Conservation (phyloP, 169 alveolate genomes). For the Blepharisma undulans region DNA sequence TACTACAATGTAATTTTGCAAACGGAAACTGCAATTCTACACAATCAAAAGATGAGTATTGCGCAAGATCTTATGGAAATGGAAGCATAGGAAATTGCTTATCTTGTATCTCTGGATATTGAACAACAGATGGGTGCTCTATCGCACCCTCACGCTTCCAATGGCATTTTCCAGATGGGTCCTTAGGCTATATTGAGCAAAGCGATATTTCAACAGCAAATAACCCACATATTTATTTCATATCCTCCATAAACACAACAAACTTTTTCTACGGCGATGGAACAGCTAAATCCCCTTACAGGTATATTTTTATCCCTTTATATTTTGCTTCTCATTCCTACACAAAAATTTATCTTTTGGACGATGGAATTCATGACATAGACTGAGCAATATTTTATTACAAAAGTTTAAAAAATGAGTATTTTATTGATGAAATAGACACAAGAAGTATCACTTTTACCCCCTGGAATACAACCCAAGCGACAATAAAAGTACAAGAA, state of each 20-base stretch:
- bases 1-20: neutral
- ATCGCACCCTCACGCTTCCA: neutral
- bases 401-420: neutral
- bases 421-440: too few relatives aligned
- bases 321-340: neutral
- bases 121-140: neutral
- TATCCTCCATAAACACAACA: neutral
- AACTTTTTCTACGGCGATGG: neutral
- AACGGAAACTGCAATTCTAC: neutral
- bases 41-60: neutral
- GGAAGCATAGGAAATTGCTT: neutral
- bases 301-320: neutral
- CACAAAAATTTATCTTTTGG: neutral
- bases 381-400: neutral
- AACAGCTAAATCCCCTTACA: neutral
- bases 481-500: neutral
- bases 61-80: neutral
- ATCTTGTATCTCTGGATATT: neutral
- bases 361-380: neutral
- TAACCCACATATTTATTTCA: neutral
- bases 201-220: neutral
- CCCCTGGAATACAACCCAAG: neutral
- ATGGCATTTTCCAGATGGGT: neutral
- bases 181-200: neutral
- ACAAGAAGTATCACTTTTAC: neutral